Conservation (phyloP, 2,329 filamentous ascomycete species). For the Calonectria pseudoreteaudii region DNA sequence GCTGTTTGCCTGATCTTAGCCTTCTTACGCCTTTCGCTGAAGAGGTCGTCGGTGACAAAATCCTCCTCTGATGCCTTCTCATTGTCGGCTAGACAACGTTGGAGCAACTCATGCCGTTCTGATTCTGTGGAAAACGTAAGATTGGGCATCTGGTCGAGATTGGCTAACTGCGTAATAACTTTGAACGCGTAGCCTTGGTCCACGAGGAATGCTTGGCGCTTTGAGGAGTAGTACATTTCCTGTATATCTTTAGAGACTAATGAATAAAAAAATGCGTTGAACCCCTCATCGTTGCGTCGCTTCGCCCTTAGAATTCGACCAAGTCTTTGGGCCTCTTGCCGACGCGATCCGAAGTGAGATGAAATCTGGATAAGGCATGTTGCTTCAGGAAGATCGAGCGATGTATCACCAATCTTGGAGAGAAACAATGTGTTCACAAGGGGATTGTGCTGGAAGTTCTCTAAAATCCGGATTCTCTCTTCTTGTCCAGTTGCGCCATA, state of each 20-base stretch:
- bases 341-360: conserved; percentile 91
- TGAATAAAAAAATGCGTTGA: conserved; percentile 97
- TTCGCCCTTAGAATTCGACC: conserved; percentile 92
- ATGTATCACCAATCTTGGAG: conserved; percentile 95
- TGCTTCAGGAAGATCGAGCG: conserved; percentile 90
- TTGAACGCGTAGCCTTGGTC: conserved; percentile 97
- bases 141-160: conserved; percentile 80
- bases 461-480: conserved; percentile 84
- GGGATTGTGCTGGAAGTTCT: conserved; percentile 92
- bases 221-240: conserved; percentile 90
- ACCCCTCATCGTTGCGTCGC: conserved; percentile 91
- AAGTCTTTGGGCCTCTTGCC: conserved; percentile 91
- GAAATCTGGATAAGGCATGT: conserved; percentile 96
- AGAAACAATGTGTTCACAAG: conserved; percentile 90
- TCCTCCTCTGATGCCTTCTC: conserved; percentile 55
- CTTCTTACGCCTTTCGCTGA: background rate
- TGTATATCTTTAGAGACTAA: conserved; percentile 90
- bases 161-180: conserved; percentile 89
- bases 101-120: conserved; percentile 82
- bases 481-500: conserved; percentile 85
- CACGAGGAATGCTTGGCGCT: conserved; percentile 90
- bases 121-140: conserved; percentile 79
- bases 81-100: conserved; percentile 84
- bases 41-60: conserved; percentile 10
- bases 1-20: background rate